Evolutionary conservation across 2,329 filamentous ascomycete genomes (phyloP).

Genomic region (Sarocladium kiliense): DNA sequence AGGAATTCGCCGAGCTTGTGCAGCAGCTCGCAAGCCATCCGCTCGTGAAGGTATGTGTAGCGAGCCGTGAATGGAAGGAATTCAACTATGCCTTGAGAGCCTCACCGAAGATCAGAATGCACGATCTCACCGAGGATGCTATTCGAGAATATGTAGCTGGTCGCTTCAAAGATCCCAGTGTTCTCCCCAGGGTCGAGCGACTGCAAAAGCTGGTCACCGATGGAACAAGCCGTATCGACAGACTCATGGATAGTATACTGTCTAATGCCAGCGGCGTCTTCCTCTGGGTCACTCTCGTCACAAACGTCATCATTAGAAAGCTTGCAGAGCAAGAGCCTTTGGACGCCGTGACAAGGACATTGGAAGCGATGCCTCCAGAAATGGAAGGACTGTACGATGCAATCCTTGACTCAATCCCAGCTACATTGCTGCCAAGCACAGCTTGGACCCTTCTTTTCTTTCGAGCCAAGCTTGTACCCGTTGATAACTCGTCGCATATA

Average conservation of each 20-base stretch:
- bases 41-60: conserved; percentile 23
- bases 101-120: background rate
- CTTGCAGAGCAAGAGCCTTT: conserved; percentile 8
- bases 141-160: conserved; percentile 9
- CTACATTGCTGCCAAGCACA: background rate
- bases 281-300: conserved; percentile 11
- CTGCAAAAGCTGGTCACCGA: background rate
- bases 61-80: conserved; percentile 21
- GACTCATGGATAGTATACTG: conserved; percentile 3
- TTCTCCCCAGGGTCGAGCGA: background rate
- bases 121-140: conserved; percentile 10
- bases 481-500: background rate
- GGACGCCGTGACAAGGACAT: background rate
- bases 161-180: background rate
- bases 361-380: background rate
- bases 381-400: background rate
- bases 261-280: conserved; percentile 10
- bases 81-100: conserved; percentile 11
- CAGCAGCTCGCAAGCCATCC: background rate
- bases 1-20: conserved; percentile 11
- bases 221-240: background rate
- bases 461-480: background rate
- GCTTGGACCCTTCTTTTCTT: background rate
- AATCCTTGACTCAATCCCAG: background rate
- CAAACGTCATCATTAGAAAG: background rate